Percentiles rank a stretch among this genome's conserved stretches.
Conservation (phyloP, 371 early-diverging fungal genomes). For the Mortierella sp. region DNA sequence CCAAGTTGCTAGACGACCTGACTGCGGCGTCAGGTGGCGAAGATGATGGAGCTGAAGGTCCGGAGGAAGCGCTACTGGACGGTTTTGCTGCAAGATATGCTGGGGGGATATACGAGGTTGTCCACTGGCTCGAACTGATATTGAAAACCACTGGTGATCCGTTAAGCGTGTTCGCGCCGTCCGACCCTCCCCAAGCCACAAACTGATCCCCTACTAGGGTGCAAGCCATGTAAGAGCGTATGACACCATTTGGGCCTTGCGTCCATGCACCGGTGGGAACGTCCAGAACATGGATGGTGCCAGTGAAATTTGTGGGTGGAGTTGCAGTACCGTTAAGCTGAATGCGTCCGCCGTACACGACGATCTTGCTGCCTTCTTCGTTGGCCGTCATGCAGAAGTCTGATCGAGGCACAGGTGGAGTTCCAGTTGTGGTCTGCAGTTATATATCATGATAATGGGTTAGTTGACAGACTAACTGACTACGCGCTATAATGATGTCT, state of each 20-base stretch:
- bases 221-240: conserved; percentile 30
- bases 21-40: background rate
- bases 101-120: conserved; percentile 18
- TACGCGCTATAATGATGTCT: too few species aligned
- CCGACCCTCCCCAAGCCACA: conserved; percentile 30
- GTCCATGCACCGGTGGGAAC: conserved; percentile 21
- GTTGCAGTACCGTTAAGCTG: background rate
- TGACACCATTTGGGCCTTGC: conserved; percentile 14
- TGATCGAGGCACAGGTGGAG: conserved; percentile 16
- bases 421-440: conserved; percentile 23
- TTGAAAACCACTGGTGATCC: conserved; percentile 21
- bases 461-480: too few species aligned
- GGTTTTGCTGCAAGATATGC: conserved; percentile 1
- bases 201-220: conserved; percentile 27
- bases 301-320: conserved; percentile 16
- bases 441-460: background rate
- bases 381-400: conserved; percentile 37
- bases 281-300: conserved; percentile 15
- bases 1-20: conserved; percentile 21
- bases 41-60: background rate
- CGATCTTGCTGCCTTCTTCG: conserved; percentile 39
- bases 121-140: conserved; percentile 13
- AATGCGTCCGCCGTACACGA: conserved; percentile 36
- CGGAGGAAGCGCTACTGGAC: background rate
- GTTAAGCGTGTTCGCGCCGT: conserved; percentile 1